Evolutionary conservation across 2,329 filamentous ascomycete species (phyloP).

Genomic region (Fusarium luffae): DNA sequence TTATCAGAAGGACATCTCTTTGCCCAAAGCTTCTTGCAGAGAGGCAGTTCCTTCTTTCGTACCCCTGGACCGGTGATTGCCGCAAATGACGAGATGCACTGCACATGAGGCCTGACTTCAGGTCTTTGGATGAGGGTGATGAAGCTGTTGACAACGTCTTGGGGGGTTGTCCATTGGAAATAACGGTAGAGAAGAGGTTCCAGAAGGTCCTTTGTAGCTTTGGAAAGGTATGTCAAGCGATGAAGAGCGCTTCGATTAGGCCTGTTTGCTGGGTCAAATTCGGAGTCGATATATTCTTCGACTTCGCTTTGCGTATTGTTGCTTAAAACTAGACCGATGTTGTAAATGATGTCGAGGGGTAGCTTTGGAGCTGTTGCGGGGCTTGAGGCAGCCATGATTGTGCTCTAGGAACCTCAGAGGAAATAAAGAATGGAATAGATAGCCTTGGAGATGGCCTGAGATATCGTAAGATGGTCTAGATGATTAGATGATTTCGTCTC

Average conservation of each 20-base stretch:
- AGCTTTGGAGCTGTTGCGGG: conserved; percentile 4
- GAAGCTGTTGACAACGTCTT: conserved; percentile 24
- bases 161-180: conserved; percentile 9
- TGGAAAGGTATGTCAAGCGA: conserved; percentile 29
- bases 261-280: neutral
- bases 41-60: neutral
- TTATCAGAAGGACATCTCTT: conserved; percentile 15
- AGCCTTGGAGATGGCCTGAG: neutral
- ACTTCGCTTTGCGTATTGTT: neutral
- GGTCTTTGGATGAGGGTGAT: conserved; percentile 27
- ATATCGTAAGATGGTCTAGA: no score
- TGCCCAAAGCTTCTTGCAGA: conserved; percentile 16
- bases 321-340: conserved; percentile 7
- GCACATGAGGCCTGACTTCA: conserved; percentile 20
- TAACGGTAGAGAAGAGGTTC: conserved; percentile 35
- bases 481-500: neutral
- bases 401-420: neutral
- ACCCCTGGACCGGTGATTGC: neutral
- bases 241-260: neutral
- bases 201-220: conserved; percentile 19
- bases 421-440: neutral
- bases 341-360: conserved; percentile 30
- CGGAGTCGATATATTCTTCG: neutral
- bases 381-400: conserved; percentile 5
- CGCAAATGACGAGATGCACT: conserved; percentile 14